A percentile compares a stretch with the other conserved stretches of the same genome.
These are phyloP conservation scores for Encephalitozoon romaleae DNA, from an alignment of 371 early-diverging fungal species.

Conservation along the genomic window DNA sequence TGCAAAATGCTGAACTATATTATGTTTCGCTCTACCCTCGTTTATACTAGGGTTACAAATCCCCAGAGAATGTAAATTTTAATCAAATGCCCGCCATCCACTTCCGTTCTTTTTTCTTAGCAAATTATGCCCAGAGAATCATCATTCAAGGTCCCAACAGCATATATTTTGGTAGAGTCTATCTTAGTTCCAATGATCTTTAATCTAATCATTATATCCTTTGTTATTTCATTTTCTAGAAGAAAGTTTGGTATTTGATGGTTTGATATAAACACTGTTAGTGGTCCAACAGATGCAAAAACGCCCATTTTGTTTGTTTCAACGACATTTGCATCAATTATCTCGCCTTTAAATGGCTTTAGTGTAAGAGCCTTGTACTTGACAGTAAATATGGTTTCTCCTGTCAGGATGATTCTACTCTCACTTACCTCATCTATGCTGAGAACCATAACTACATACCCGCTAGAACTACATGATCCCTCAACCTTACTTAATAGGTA, in stretches of 20 bases:
- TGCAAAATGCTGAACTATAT: background rate
- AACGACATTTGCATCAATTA: conserved; percentile 82
- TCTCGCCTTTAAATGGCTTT: conserved; percentile 88
- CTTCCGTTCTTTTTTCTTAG: background rate
- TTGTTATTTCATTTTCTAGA: conserved; percentile 67
- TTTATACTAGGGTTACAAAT: too few relatives aligned
- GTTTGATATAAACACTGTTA: conserved; percentile 82
- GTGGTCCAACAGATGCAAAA: conserved; percentile 86
- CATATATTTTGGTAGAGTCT: conserved; percentile 76
- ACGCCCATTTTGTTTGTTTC: conserved; percentile 91
- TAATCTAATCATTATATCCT: conserved; percentile 73
- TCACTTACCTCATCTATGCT: conserved; percentile 53
- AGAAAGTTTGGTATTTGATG: conserved; percentile 65
- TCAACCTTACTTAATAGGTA: conserved; percentile 54
- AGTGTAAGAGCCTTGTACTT: conserved; percentile 88
- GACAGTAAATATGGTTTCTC: conserved; percentile 80
- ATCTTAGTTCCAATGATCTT: conserved; percentile 82
- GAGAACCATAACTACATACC: conserved; percentile 57
- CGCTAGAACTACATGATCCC: conserved; percentile 57
- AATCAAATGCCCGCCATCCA: too few relatives aligned
- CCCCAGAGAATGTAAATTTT: too few relatives aligned
- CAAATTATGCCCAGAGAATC: conserved; percentile 58
- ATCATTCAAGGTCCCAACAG: conserved; percentile 61
- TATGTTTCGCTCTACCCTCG: too few relatives aligned
- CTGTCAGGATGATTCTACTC: conserved; percentile 60